A percentile compares a stretch with the other conserved stretches of the same genome.
Evolutionary conservation across 2,329 filamentous ascomycete genomes (phyloP).

Genomic region (Colletotrichum caudatum): DNA sequence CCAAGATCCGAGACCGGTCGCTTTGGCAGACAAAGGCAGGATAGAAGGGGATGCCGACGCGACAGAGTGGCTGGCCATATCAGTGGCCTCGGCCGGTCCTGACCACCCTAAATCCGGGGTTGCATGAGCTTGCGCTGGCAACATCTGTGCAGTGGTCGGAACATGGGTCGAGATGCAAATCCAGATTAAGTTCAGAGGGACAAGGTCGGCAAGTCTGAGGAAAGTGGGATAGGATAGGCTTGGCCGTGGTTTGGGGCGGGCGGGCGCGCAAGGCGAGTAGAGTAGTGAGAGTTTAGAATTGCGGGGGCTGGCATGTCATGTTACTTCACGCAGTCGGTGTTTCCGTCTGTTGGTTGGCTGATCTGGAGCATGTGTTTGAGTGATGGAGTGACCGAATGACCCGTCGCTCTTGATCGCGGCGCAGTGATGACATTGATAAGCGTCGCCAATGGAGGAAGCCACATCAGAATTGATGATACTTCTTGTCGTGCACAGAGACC

Average conservation of each 20-base stretch:
- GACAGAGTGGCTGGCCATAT: neutral
- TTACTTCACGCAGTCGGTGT: neutral
- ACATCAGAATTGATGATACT: constrained; percentile 1
- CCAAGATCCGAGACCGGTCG: neutral
- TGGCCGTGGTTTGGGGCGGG: constrained; percentile 19
- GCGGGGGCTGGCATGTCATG: constrained; percentile 9
- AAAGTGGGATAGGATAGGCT: constrained; percentile 28
- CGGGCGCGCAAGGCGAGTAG: constrained; percentile 8
- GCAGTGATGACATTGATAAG: constrained; percentile 3
- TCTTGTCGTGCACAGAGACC: constrained; percentile 14
- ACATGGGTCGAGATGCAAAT: constrained; percentile 37
- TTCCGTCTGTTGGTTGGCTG: constrained; percentile 4
- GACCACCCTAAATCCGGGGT: constrained; percentile 16
- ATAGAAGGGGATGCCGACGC: neutral
- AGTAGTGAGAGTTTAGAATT: constrained; percentile 16
- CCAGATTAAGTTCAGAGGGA: constrained; percentile 36
- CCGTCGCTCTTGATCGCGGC: neutral
- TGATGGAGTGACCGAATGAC: neutral
- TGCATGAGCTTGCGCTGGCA: constrained; percentile 24
- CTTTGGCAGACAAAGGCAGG: constrained; percentile 5
- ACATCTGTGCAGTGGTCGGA: constrained; percentile 36
- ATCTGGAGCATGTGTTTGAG: neutral
- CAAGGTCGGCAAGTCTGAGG: constrained; percentile 30
- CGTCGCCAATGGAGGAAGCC: constrained; percentile 3
- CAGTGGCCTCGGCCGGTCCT: neutral